Evolutionary conservation across 306 rosid species (phyloP).

Genomic region (Sechiopsis laciniata): DNA sequence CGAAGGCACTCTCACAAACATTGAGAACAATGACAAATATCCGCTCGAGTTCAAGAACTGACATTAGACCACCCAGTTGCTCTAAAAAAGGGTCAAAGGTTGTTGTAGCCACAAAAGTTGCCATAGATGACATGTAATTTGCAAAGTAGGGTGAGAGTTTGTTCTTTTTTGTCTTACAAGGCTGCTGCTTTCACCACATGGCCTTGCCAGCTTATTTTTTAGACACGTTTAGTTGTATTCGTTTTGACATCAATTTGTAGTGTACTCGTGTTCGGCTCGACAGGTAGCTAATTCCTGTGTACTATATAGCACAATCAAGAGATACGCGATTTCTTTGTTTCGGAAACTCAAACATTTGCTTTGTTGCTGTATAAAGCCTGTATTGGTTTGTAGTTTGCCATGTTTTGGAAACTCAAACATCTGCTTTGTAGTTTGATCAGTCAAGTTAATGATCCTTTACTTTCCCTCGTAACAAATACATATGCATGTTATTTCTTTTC

Average conservation of each 20-base stretch:
- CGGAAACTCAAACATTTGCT: background rate
- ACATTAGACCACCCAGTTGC: background rate
- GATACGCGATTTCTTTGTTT: background rate
- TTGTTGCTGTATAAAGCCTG: background rate
- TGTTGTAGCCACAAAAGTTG: background rate
- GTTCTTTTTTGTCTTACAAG: background rate
- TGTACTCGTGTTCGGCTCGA: background rate
- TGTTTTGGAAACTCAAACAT: too few species aligned
- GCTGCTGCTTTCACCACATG: slow-evolving; percentile 13
- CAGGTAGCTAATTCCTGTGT: slow-evolving; percentile 1
- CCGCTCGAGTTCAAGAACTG: background rate
- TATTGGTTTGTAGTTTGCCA: background rate
- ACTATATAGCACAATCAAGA: background rate
- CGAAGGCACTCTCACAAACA: slow-evolving; percentile 78
- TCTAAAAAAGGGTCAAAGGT: background rate
- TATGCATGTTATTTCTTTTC: background rate
- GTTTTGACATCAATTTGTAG: background rate
- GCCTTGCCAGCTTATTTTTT: background rate
- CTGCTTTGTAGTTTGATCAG: background rate
- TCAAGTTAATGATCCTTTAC: background rate
- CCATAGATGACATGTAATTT: slow-evolving; percentile 4
- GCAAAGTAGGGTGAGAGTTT: slow-evolving; percentile 4
- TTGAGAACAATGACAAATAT: slow-evolving; percentile 28
- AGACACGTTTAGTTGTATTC: background rate
- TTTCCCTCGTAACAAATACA: background rate